Percentiles rank a stretch among this genome's conserved stretches.
These are phyloP conservation scores for Leccinum variabile DNA, from an alignment of 1,284 basidiomycete species.

Conservation along the genomic window DNA sequence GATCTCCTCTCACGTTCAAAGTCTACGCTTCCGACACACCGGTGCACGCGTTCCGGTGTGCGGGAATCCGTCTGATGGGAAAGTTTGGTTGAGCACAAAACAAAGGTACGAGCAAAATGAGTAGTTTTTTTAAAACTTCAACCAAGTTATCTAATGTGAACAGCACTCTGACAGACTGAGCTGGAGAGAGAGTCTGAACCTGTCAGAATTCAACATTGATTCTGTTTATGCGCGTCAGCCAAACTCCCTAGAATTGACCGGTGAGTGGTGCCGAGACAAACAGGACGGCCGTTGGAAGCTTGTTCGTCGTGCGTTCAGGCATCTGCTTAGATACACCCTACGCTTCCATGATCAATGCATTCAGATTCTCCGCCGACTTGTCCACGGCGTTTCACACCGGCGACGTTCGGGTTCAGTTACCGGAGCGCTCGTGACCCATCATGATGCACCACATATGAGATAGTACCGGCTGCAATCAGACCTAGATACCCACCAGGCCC, in stretches of 20 bases:
- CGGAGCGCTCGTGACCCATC: background rate
- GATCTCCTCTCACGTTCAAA: background rate
- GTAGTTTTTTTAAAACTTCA: background rate
- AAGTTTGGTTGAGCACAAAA: background rate
- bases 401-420: background rate
- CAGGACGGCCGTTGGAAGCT: background rate
- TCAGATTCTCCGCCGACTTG: background rate
- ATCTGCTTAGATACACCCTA: background rate
- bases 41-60: background rate
- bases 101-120: background rate
- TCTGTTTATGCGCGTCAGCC: background rate
- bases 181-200: background rate
- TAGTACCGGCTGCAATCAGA: background rate
- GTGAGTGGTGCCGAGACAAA: background rate
- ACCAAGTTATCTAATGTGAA: background rate
- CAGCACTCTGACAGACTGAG: too few relatives aligned
- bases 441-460: background rate
- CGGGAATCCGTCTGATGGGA: background rate
- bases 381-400: background rate
- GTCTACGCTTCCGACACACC: background rate
- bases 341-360: slow-evolving; percentile 7
- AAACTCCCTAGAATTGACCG: background rate
- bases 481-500: background rate
- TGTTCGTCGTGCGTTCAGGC: slow-evolving; percentile 5
- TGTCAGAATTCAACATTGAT: background rate